phyloP scores from a whole-genome alignment of 768 basidiomycete genomes.

The Leccinum aurantiacum region DNA sequence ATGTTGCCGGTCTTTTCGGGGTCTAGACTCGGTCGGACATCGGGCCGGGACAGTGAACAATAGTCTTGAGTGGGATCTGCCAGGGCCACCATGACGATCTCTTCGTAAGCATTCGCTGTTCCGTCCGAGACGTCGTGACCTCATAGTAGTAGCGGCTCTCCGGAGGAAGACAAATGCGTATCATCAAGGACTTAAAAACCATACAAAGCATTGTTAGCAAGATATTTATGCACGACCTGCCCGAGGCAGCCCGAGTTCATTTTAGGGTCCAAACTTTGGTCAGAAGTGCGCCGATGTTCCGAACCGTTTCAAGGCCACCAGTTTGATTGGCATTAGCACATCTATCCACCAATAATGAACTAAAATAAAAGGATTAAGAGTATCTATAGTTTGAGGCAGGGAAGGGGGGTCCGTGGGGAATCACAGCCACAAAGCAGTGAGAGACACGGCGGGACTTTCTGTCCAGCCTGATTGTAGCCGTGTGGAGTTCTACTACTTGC shows the following conservation, averaged over 20 bases:
- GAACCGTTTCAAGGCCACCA: constrained; percentile 39
- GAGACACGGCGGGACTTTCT: too few relatives aligned
- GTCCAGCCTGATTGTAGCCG: too few relatives aligned
- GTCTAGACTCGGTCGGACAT: not conserved
- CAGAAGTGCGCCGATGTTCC: constrained; percentile 42
- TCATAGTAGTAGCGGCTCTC: not conserved
- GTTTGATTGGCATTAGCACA: too few relatives aligned
- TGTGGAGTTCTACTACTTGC: not conserved
- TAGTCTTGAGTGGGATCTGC: not conserved
- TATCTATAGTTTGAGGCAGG: too few relatives aligned
- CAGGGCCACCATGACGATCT: not conserved
- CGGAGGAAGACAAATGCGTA: constrained; percentile 12
- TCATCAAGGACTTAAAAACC: not conserved
- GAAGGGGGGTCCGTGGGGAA: too few relatives aligned
- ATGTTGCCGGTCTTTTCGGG: constrained; percentile 24
- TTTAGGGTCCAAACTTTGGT: constrained; percentile 35
- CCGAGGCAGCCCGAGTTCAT: constrained; percentile 4
- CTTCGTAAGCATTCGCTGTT: constrained; percentile 2
- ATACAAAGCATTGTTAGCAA: not conserved
- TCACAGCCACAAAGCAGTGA: too few relatives aligned
- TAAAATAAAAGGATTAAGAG: too few relatives aligned
- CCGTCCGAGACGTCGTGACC: constrained; percentile 16
- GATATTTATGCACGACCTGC: not conserved
- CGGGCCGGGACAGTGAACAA: constrained; percentile 4
- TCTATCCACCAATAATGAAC: too few relatives aligned